phyloP scores from a whole-genome alignment of 1,139 yeast genomes.

The Diutina neorugosa region DNA sequence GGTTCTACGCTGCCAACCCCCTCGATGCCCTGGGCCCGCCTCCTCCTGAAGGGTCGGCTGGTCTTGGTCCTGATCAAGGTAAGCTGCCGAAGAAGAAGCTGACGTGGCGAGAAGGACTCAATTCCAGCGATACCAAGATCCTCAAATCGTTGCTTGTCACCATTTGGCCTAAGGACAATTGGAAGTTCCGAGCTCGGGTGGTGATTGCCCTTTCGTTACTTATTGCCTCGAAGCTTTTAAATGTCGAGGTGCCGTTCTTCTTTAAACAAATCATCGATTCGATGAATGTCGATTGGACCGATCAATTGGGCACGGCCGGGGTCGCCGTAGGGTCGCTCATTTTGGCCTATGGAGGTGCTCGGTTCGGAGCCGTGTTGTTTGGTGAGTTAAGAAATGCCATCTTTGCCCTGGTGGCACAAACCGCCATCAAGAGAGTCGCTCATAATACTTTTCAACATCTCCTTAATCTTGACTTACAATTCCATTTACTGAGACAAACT shows the following conservation, averaged over 20 bases:
- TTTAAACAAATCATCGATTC: conserved; percentile 83
- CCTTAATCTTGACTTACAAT: conserved; percentile 73
- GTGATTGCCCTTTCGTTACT: conserved; percentile 60
- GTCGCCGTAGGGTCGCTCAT: conserved; percentile 64
- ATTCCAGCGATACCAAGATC: conserved; percentile 18
- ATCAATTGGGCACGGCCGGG: conserved; percentile 45
- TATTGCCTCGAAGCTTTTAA: conserved; percentile 69
- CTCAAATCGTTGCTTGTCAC: conserved; percentile 54
- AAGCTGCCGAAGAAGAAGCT: not conserved
- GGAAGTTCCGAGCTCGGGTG: conserved; percentile 64
- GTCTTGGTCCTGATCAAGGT: not conserved
- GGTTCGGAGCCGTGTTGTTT: conserved; percentile 88
- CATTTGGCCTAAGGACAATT: conserved; percentile 80
- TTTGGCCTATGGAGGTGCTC: conserved; percentile 83
- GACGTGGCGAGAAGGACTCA: not conserved
- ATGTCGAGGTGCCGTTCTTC: conserved; percentile 92
- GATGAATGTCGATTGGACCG: conserved; percentile 85
- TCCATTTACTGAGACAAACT: conserved; percentile 85
- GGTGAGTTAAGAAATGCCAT: conserved; percentile 93
- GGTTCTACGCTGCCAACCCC: not conserved
- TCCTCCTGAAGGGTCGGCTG: not conserved
- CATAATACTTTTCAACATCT: conserved; percentile 76
- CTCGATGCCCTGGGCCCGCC: conserved; percentile 3
- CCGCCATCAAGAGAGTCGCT: conserved; percentile 87
- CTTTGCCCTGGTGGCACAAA: conserved; percentile 91